Base-by-base conservation (phyloP, 192 early-diverging fungal genomes). In the Linnemannia hyalina region DNA sequence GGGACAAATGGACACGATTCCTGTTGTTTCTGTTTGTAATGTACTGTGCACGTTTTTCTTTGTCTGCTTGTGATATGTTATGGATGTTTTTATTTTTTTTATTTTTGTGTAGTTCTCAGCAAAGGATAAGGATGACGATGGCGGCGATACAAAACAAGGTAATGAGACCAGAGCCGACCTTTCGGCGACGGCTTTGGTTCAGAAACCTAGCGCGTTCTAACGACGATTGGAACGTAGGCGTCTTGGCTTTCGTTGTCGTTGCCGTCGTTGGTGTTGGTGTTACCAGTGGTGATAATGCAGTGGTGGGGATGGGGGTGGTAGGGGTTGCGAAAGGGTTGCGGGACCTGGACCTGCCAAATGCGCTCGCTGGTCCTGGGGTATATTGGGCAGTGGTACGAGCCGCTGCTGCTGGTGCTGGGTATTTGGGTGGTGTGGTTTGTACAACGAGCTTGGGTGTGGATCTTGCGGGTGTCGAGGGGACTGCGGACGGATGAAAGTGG, bases 91-190 rank as follows among this genome's bases (percentile, higher is more conserved):
- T 26, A 6, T 0, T 6, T 15, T 65, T 26, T 32, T 65, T 32
- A 26, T 4, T 65, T 13, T 35, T 32, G 6, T 35, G 11, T 23
- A 65, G 10, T 65, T 35, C 52, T 38, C 74, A 83, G 46, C 78
- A 85, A 11, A 77, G 63, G 40, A 85, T 63, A 20, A 85, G 82
- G 44, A 85, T 71, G 18, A 85, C 77, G 35, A 85, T 65, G 70
- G 82, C 82, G 35, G 78, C 68, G 42, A 85, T 85, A 73, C 82
- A 85, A 80, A 85, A 85, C 29, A 78, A 26, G 7, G 76, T 76
- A 42, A 85, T 85, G 38, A 85, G 52, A 11, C 82, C 82, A 1
- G 82, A 78, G 2, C 82, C 82, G 42, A 85, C 72, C 26, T 76
- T 85, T 57, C 69, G 65, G 26, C 55, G 68, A 40, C 68, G 73